phyloP scores from a whole-genome alignment of 495 filamentous ascomycete genomes.

The Xylaria scruposa region DNA sequence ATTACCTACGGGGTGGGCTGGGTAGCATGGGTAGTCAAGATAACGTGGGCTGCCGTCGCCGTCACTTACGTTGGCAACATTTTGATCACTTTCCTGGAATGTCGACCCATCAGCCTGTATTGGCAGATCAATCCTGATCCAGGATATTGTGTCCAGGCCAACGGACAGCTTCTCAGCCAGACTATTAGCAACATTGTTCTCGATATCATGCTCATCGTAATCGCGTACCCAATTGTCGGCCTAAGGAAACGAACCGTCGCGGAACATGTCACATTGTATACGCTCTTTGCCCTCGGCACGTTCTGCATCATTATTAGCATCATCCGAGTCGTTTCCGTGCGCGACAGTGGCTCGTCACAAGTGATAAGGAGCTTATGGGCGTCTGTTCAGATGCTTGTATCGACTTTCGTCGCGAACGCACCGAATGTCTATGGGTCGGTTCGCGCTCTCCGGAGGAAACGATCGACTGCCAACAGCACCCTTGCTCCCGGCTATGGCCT shows the following conservation, averaged over 20 bases:
- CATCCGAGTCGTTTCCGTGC: conserved; percentile 45
- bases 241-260: conserved; percentile 37
- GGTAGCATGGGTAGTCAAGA: conserved; percentile 42
- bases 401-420: conserved; percentile 53
- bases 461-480: conserved; percentile 25
- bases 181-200: conserved; percentile 51
- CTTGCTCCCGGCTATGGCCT: conserved; percentile 3
- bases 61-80: conserved; percentile 46
- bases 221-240: conserved; percentile 50
- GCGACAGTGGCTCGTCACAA: conserved; percentile 43
- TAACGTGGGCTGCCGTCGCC: conserved; percentile 42
- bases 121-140: conserved; percentile 53
- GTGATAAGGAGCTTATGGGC: conserved; percentile 52
- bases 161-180: conserved; percentile 48
- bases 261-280: conserved; percentile 47
- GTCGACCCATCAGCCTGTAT: conserved; percentile 51
- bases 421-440: conserved; percentile 49
- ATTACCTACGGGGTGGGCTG: conserved; percentile 46
- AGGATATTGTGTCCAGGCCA: conserved; percentile 48
- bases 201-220: conserved; percentile 50
- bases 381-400: conserved; percentile 50
- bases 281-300: conserved; percentile 49
- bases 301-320: conserved; percentile 53
- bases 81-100: conserved; percentile 53
- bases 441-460: conserved; percentile 33